Evolutionary conservation across 169 alveolate genomes (phyloP).

Genomic region (Babesia microti): DNA sequence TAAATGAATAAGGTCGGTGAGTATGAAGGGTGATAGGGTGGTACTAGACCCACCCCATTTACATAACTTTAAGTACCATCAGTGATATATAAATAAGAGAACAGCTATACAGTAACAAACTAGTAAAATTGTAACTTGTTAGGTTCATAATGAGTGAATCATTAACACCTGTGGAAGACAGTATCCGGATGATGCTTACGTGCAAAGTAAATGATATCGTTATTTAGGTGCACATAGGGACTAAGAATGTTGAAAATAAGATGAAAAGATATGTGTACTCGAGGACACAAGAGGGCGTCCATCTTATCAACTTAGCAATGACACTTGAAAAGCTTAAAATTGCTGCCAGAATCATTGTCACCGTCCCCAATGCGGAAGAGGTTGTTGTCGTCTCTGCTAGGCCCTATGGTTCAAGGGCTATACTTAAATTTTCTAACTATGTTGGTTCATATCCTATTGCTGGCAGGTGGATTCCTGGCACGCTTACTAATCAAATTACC

Average conservation of each 20-base stretch:
- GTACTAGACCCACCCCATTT: too few species aligned
- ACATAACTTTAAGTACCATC: too few species aligned
- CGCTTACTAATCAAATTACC: constrained; percentile 95
- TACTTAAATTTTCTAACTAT: constrained; percentile 92
- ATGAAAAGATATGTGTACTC: constrained; percentile 94
- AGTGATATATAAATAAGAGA: too few species aligned
- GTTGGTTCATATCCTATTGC: constrained; percentile 93
- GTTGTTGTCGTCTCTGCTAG: constrained; percentile 94
- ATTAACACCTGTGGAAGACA: constrained; percentile 47
- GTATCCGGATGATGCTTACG: constrained; percentile 48
- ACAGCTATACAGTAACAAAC: too few species aligned
- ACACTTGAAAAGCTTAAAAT: constrained; percentile 95
- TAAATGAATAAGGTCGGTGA: too few species aligned
- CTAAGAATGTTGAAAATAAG: constrained; percentile 87
- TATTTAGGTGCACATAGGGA: constrained; percentile 87
- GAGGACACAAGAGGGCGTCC: constrained; percentile 91
- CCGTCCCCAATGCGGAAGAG: constrained; percentile 94
- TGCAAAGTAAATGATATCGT: constrained; percentile 18
- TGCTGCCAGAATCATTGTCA: constrained; percentile 98
- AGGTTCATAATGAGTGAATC: too few species aligned
- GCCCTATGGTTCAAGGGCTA: constrained; percentile 95
- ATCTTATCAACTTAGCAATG: constrained; percentile 89
- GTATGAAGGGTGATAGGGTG: too few species aligned
- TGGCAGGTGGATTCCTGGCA: constrained; percentile 99
- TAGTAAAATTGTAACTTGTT: too few species aligned